Base-by-base conservation (phyloP, 305 asterid genomes). In the Fraxinus velutina region DNA sequence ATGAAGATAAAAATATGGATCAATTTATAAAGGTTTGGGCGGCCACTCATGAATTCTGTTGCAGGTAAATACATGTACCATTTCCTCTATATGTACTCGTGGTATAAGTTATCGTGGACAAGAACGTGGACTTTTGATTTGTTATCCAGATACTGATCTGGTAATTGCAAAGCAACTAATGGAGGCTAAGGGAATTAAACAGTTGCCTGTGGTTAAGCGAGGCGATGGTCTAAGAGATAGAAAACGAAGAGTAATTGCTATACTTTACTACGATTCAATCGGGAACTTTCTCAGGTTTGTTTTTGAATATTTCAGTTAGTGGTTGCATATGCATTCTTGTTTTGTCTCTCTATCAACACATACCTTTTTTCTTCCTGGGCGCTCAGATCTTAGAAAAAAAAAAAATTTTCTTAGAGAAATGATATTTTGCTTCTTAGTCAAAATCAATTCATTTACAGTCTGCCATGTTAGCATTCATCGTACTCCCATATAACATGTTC, bases 121-220 rank as follows among this genome's bases (percentile, higher is more conserved):
- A 79, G 92, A 90, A 33, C 87, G 95, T 83, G 95, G 97, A 57
- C 91, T 90, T 77, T 86, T 96, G 86, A 89, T 90, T 76, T 96
- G 99, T 87, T 88, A 89, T 82, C 95, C 98, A 22, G 99, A 94
- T 83, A 92, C 93, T 22, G 98, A 96, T 86, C 83, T 96, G 79
- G 88, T 89, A 72, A 94, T 86, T 90, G 99, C 99, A 0, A 96
- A 92, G 87, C 99, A 96, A 86, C 91, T 96, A 55, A 93, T 94
- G 97, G 99, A 94, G 87, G 99, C 98, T 50, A 94, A 94, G 89
- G 97, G 91, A 73, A 90, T 96, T 81, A 93, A 91, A 64, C 99
- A 92, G 83, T 87, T 96, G 87, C 97, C 99, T 71, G 98, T 96
- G 83, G 86, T 94, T 73, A 92, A 87, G 78, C 97, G 73, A 19